Evolutionary conservation across 164 flowering plant genomes (phyloP), one percentile per base, ranked within the genome.

Genomic region (Vitis rotundifolia): DNA sequence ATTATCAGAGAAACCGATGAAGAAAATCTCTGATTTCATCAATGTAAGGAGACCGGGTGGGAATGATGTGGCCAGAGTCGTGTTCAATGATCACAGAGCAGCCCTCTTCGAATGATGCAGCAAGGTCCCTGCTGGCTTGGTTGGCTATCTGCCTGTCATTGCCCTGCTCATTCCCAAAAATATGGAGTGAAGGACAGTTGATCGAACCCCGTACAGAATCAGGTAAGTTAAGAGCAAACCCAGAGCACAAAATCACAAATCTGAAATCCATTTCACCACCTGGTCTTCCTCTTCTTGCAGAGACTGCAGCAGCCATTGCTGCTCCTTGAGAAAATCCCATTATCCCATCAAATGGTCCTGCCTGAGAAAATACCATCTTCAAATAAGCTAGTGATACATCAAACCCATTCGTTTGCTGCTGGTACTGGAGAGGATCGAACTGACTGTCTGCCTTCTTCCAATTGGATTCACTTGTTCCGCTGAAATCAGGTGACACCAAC

Each of bases 301-400:
- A 82, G 15, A 93, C 70, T 28, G 74, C 68, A 57, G 97, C 97
- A 16, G 89, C 87, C 92, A 93, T 90, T 22, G 97, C 93, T 47
- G 99, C 98, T 65, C 99, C 99, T 71, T 95, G 98, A 14, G 99
- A 95, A 78, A 95, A 95, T 51, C 99, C 99, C 81, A 95, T 68
- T 44, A 95, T 80, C 61, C 99, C 98, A 79, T 95, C 98, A 74
- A 95, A 91, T 3, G 97, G 99, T 22, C 99, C 99, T 54, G 59
- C 11, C 68, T 78, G 70, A 63, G 85, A 73, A 63, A 83, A 79
- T 1, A 86, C 73, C 0, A 61, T 70, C 70, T 87, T 87, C 68
- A 95, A 75, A 68, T 84, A 84, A 13, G 80, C 71, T 51, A 89
- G 55, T 15, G 99, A 95, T 61, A 18, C 77, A 28, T 88, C 89